Evolutionary conservation across 2,329 filamentous ascomycete species (phyloP), one percentile per base, ranked within the genome.

Genomic region (Emergomyces orientalis): DNA sequence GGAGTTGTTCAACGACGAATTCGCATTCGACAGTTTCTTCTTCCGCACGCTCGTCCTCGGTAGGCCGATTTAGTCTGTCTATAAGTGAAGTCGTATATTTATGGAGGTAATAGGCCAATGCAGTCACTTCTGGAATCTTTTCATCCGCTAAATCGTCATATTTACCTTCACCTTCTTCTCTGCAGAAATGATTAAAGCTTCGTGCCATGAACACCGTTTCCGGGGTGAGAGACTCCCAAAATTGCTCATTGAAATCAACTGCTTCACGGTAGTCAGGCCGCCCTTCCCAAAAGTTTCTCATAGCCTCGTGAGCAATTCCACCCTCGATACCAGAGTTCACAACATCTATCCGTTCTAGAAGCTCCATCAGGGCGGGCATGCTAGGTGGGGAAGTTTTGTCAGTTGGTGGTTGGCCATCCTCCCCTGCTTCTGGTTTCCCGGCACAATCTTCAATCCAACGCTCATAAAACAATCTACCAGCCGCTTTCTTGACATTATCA

Each of bases 381-480:
- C 82, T 93, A 0, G 89, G 88, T 0, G 82, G 81, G 6, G 84
- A 77, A 63, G 85, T 81, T 55, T 69, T 56, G 80, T 79, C 71
- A 43, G 65, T 65, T 19, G 70, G 69, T n/a, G 70, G 69, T 19
- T 77, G 77, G 5, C 82, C 81, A 57, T 82, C 82, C 37, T 83
- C 83, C 11, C 82, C 78, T 47, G 85, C 84, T 22, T 86, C 83
- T 8, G 82, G 79, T 1, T 84, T 81, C 1, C 88, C 88, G 6
- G 89, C 91, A 69, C 92, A 97, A 71, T 97, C 91, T 72, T 97
- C 93, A 65, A 99, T 93, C 94, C 94, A 99, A n/a, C 91, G 86
- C 71, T 97, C 92, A 65, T 89, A 86, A 78, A 99, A 99, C 7
- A 97, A 81, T 55, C 90, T 88, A 8, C 89, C 91, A 3, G 94